Conservation (phyloP, 305 asterid species). For the Lippia alba region DNA sequence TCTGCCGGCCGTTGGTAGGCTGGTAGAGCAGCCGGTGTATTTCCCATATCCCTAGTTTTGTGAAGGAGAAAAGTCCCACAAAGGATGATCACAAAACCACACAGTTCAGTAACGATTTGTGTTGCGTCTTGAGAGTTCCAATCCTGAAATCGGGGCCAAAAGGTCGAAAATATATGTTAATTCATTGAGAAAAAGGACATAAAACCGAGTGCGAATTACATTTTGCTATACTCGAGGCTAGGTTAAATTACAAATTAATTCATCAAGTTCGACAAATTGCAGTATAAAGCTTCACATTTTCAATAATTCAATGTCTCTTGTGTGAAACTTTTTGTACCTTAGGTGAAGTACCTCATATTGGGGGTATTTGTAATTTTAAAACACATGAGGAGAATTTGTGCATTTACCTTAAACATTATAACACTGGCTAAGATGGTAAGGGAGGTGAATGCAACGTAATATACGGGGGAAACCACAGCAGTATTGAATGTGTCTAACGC, state of each 20-base stretch:
- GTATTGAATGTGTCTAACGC: slow-evolving; percentile 75
- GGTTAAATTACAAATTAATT: too few species aligned
- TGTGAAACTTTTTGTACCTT: too few species aligned
- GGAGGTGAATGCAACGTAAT: slow-evolving; percentile 80
- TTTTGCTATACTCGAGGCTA: too few species aligned
- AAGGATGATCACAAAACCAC: slow-evolving; percentile 80
- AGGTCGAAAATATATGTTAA: background rate
- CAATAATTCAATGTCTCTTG: too few species aligned
- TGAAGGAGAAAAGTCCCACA: slow-evolving; percentile 91
- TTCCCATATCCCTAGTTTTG: slow-evolving; percentile 86
- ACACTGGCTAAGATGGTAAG: slow-evolving; percentile 74
- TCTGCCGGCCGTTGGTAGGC: slow-evolving; percentile 33
- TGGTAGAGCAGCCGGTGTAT: slow-evolving; percentile 29
- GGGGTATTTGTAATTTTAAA: background rate
- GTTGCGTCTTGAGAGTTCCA: slow-evolving; percentile 66
- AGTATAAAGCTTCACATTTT: too few species aligned
- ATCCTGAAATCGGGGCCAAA: slow-evolving; percentile 52
- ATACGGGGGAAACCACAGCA: slow-evolving; percentile 80
- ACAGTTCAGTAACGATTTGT: slow-evolving; percentile 65
- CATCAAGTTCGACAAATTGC: too few species aligned
- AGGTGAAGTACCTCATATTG: too few species aligned
- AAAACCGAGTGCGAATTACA: too few species aligned
- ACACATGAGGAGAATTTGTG: too few species aligned
- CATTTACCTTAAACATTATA: slow-evolving; percentile 77
- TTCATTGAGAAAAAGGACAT: background rate